These are phyloP conservation scores for Pterocarpus macrocarpus DNA, from an alignment of 306 rosid species.

Conservation along the genomic window DNA sequence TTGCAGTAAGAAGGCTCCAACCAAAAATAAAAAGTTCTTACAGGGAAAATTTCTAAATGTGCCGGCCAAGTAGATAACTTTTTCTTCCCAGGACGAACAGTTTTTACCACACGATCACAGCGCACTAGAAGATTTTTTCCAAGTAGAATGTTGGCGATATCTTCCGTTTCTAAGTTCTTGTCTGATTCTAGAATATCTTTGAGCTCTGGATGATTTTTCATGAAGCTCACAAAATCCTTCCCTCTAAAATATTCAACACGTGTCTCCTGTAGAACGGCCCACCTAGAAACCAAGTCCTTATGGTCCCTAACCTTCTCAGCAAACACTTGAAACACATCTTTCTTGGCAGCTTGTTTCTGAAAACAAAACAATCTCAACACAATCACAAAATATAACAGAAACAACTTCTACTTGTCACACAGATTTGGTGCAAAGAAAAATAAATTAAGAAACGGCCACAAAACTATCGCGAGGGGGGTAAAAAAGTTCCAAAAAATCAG, in stretches of 20 bases:
- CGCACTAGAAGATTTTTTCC: conserved; percentile 86
- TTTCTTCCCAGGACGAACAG: conserved; percentile 96
- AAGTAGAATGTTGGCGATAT: conserved; percentile 74
- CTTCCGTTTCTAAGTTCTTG: conserved; percentile 80
- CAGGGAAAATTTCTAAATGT: conserved; percentile 90
- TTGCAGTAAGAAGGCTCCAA: conserved; percentile 8
- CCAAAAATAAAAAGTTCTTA: conserved; percentile 47
- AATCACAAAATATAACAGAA: conserved; percentile 31
- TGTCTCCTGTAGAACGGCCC: conserved; percentile 98
- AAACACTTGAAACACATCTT: conserved; percentile 88
- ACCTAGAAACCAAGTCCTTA: conserved; percentile 87
- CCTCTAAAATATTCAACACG: conserved; percentile 97
- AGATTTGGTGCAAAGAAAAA: not conserved
- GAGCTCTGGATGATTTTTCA: conserved; percentile 83
- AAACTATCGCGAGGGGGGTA: conserved; percentile 9
- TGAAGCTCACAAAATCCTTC: conserved; percentile 84
- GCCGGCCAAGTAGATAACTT: conserved; percentile 99
- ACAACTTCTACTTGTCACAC: conserved; percentile 22
- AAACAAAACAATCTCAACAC: conserved; percentile 33
- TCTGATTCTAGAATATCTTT: conserved; percentile 85
- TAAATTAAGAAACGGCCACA: conserved; percentile 4
- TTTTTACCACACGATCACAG: conserved; percentile 96
- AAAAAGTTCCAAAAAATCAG: not conserved
- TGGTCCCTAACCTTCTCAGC: conserved; percentile 97
- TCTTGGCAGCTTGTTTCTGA: conserved; percentile 84